Evolutionary conservation across 768 basidiomycete species (phyloP), one percentile per base, ranked within the genome.

Genomic region (Chalciporus chontae): DNA sequence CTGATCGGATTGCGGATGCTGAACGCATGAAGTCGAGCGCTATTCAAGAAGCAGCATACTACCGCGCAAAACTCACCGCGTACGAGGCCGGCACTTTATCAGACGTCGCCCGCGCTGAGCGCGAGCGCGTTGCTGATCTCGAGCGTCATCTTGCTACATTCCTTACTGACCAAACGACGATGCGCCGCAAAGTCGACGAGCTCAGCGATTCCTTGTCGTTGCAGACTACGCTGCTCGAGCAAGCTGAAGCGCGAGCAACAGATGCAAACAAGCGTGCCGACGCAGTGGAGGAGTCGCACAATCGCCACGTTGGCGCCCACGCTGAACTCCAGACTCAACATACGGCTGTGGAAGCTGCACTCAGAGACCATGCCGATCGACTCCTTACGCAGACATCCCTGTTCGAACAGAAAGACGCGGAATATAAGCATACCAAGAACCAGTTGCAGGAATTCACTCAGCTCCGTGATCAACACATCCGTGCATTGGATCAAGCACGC

Each of bases 11-110:
- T 9, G 75, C 81, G 4, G 88, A 92, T 45, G 87, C 90, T 0
- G 91, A 94, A 55, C 81, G 87, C 44, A 69, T 83, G 54, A 85
- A 87, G 53, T 67, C 76, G 7, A 84, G 80, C 38, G 96, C 96
- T 1, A 70, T 89, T 8, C 91, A 98, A 68, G 96, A 99, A 69
- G 89, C 94, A 3, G 91, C 94, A 1, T 97, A 88, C 71, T 96
- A 94, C 65, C 90, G 94, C 43, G 90, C 94, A 41, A 97, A 98
- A 70, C 73, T 95, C n/a, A 79, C 84, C 3, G 93, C 95, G 0
- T 70, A 91, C 44, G 96, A 98, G 65, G 71, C 79, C 1, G 76
- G 79, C 39, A 79, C 82, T 15, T 78, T 84, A 9, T 62, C 71
- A 6, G 94, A 95, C 29, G 61, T 83, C 2, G 70, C 74, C 27